A percentile compares a stretch with the other conserved stretches of the same genome.
Evolutionary conservation across 2,329 filamentous ascomycete genomes (phyloP).

Genomic region (Aspergillus flavus): DNA sequence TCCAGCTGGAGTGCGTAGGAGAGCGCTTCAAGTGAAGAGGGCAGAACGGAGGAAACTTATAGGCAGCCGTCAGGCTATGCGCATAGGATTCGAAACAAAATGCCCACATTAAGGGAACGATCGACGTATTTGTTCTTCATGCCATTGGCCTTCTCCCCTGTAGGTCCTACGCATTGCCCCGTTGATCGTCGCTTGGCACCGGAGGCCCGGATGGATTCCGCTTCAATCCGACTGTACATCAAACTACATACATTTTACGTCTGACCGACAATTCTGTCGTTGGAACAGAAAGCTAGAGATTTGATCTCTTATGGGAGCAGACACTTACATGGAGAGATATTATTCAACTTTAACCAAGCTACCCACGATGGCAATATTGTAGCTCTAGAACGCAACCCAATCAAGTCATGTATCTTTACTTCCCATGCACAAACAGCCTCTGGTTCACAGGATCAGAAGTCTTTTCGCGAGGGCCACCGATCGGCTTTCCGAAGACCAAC

Average conservation of each 20-base stretch:
- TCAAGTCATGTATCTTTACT: neutral
- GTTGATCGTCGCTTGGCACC: neutral
- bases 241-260: neutral
- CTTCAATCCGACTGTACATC: too few species aligned
- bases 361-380: neutral
- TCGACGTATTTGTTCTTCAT: neutral
- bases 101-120: neutral
- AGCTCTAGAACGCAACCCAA: neutral
- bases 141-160: neutral
- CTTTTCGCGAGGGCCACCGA: slow-evolving; percentile 62
- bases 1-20: neutral
- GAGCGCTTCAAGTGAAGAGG: neutral
- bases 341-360: too few species aligned
- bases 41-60: neutral
- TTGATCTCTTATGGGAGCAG: too few species aligned
- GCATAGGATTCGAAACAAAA: neutral
- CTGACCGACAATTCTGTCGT: neutral
- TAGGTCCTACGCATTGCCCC: neutral
- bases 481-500: slow-evolving; percentile 74
- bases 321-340: too few species aligned
- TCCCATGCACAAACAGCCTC: slow-evolving; percentile 65
- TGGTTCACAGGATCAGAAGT: slow-evolving; percentile 65
- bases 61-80: neutral
- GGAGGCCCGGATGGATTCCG: neutral
- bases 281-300: too few species aligned